Percentiles rank a stretch among this genome's conserved stretches.
phyloP scores from a whole-genome alignment of 2,329 filamentous ascomycete species.

The Alternaria postmessia region DNA sequence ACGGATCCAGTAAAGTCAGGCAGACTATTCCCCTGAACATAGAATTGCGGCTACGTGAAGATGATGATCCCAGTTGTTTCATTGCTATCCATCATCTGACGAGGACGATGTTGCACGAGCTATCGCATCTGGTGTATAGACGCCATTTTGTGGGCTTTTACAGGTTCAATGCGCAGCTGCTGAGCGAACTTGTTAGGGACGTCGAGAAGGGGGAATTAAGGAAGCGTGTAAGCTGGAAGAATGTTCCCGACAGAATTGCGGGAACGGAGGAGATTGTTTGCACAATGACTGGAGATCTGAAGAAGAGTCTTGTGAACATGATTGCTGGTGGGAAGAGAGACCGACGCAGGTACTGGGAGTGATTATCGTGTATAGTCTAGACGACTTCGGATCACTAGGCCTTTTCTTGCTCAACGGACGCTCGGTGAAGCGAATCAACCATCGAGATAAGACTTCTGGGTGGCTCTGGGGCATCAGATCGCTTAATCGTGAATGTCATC shows the following conservation, averaged over 20 bases:
- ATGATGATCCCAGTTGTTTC: neutral
- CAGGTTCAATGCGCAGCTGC: neutral
- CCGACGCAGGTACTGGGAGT: neutral
- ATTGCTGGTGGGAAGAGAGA: neutral
- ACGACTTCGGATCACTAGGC: no score
- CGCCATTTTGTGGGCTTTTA: conserved; percentile 1
- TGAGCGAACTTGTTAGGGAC: neutral
- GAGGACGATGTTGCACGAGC: conserved; percentile 10
- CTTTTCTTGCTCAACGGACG: no score
- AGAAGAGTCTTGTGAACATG: neutral
- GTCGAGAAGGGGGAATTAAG: neutral
- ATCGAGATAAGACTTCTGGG: no score
- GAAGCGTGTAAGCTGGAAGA: neutral
- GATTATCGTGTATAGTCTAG: neutral
- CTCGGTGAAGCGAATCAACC: no score
- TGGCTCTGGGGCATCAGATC: no score
- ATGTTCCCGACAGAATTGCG: neutral
- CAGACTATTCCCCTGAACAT: neutral
- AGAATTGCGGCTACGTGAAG: neutral
- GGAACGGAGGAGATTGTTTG: neutral
- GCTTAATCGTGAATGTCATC: no score
- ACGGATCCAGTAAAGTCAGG: neutral
- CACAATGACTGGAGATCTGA: neutral
- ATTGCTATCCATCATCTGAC: neutral
- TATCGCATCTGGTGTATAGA: conserved; percentile 9